phyloP scores from a whole-genome alignment of 805 yeast species.

The Wickerhamomyces mucosus region DNA sequence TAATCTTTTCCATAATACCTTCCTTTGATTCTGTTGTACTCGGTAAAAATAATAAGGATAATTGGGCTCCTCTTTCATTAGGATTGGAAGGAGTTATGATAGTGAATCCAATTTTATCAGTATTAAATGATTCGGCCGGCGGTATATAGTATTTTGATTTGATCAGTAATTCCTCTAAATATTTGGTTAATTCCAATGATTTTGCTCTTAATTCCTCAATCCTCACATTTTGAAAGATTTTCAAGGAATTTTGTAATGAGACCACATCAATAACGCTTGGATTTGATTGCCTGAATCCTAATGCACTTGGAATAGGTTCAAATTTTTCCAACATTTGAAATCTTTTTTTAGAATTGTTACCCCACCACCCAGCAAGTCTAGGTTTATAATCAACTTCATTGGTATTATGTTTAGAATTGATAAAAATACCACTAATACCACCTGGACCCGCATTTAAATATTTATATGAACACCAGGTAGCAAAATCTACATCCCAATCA shows the following conservation, averaged over 20 bases:
- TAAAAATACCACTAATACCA: slow-evolving; percentile 78
- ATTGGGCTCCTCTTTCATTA: slow-evolving; percentile 67
- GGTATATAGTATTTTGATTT: slow-evolving; percentile 36
- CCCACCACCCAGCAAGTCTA: slow-evolving; percentile 97
- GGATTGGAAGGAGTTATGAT: slow-evolving; percentile 64
- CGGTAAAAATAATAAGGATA: slow-evolving; percentile 63
- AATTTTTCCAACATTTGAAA: slow-evolving; percentile 74
- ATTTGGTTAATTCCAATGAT: slow-evolving; percentile 48
- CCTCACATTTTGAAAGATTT: slow-evolving; percentile 38
- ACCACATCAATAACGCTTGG: slow-evolving; percentile 85
- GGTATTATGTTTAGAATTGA: slow-evolving; percentile 42
- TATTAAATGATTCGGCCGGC: slow-evolving; percentile 14
- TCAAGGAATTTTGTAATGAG: slow-evolving; percentile 56
- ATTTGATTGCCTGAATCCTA: slow-evolving; percentile 83
- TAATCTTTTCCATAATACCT: slow-evolving; percentile 55
- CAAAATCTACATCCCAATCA: slow-evolving; percentile 89
- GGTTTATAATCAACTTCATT: slow-evolving; percentile 34
- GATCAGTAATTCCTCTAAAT: slow-evolving; percentile 38
- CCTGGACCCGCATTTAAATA: slow-evolving; percentile 93
- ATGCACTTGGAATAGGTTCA: slow-evolving; percentile 76
- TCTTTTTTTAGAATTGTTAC: slow-evolving; percentile 60
- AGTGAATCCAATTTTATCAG: slow-evolving; percentile 29
- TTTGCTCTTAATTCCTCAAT: slow-evolving; percentile 38
- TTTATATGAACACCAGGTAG: slow-evolving; percentile 91
- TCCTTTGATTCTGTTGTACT: slow-evolving; percentile 24